Conservation (phyloP, 2,329 filamentous ascomycete genomes). For the Cladosporium colombiae region DNA sequence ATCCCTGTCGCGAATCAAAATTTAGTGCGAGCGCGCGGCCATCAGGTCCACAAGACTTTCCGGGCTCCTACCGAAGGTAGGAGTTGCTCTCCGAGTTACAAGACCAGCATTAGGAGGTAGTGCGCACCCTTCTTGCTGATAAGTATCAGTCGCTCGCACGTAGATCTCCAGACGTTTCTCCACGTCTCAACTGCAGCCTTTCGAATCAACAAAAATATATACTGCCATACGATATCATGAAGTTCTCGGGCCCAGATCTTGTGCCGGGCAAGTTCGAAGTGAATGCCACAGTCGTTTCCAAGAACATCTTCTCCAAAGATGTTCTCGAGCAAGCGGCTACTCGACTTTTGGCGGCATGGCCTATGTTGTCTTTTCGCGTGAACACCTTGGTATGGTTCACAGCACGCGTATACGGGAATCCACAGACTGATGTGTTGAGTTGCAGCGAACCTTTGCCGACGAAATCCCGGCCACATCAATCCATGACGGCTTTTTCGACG, state of each 20-base stretch:
- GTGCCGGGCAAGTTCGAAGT: conserved; percentile 1
- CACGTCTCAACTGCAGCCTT: neutral
- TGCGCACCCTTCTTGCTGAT: neutral
- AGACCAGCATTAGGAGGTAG: neutral
- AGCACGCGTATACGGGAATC: neutral
- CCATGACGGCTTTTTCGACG: neutral
- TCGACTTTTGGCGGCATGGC: neutral
- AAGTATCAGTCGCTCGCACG: neutral
- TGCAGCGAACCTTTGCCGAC: neutral
- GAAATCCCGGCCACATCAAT: neutral
- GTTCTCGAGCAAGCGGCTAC: neutral
- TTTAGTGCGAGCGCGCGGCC: neutral
- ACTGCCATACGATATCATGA: neutral
- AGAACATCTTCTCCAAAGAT: neutral
- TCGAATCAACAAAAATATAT: neutral
- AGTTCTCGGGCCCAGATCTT: conserved; percentile 2
- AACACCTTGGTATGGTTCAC: neutral
- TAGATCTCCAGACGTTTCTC: neutral
- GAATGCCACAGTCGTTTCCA: neutral
- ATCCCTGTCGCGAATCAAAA: neutral
- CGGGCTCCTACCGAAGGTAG: neutral
- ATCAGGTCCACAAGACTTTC: neutral
- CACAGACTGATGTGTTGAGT: neutral
- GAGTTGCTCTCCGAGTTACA: neutral
- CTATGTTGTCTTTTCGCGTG: neutral